Conservation (phyloP, 2,329 filamentous ascomycete genomes). For the Colletotrichum sp. region DNA sequence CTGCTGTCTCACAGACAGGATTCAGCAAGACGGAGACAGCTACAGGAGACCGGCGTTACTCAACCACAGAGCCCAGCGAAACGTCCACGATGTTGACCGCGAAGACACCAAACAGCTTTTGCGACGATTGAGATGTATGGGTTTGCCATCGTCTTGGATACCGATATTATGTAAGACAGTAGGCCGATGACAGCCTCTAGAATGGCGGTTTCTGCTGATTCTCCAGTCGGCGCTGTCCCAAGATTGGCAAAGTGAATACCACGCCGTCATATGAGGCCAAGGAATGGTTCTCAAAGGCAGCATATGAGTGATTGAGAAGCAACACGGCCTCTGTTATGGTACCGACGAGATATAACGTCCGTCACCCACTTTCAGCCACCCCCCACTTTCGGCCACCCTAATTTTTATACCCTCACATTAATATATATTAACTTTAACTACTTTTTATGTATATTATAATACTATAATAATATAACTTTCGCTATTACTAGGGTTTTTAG, state of each 20-base stretch:
- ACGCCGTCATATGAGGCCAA: background rate
- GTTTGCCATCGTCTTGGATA: background rate
- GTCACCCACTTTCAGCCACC: no score
- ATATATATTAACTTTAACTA: no score
- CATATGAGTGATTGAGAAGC: background rate
- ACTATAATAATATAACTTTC: no score
- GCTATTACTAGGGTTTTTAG: no score
- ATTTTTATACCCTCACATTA: no score
- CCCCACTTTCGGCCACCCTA: no score
- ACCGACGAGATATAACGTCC: background rate
- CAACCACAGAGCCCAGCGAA: background rate
- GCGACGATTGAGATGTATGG: background rate
- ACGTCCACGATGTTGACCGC: background rate
- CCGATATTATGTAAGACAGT: background rate
- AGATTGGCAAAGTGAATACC: background rate
- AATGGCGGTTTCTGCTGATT: background rate
- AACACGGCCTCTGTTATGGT: background rate
- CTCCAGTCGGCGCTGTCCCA: background rate
- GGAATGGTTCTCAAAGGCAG: background rate
- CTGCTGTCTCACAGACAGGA: background rate
- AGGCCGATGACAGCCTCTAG: background rate
- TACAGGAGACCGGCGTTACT: background rate
- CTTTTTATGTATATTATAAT: no score
- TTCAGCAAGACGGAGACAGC: background rate
- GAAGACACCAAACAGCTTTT: background rate